Percentiles rank a stretch among this genome's conserved stretches.
Evolutionary conservation across 1,284 basidiomycete genomes (phyloP).

Genomic region (Apiotrichum porosum): DNA sequence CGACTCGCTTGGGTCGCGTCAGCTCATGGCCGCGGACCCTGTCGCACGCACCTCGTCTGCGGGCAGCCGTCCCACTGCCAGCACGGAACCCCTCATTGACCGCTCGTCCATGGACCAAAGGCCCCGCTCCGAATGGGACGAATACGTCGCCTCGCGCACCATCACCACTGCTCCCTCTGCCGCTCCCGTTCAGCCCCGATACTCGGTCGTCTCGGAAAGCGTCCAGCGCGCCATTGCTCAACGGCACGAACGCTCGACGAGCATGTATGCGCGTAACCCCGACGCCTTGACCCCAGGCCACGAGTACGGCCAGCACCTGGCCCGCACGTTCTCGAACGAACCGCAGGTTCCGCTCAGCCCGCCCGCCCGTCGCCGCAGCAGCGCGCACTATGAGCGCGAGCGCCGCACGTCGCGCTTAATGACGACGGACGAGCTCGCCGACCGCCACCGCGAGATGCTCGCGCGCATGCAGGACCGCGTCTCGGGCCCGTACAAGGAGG

Average conservation of each 20-base stretch:
- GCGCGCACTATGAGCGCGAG: neutral
- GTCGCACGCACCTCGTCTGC: neutral
- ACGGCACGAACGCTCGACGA: slow-evolving; percentile 2
- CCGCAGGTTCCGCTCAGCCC: no score
- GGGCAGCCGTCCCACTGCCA: no score
- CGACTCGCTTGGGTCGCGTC: slow-evolving; percentile 3
- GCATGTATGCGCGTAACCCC: neutral
- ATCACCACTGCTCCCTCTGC: slow-evolving; percentile 29
- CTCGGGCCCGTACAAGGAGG: slow-evolving; percentile 33
- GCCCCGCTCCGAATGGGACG: slow-evolving; percentile 33
- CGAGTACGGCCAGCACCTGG: slow-evolving; percentile 14
- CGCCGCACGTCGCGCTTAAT: slow-evolving; percentile 23
- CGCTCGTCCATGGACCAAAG: no score
- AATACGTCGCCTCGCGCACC: slow-evolving; percentile 34
- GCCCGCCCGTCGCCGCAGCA: neutral
- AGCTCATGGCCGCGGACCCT: neutral
- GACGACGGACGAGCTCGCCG: slow-evolving; percentile 44
- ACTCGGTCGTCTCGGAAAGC: slow-evolving; percentile 8
- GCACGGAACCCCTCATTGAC: no score
- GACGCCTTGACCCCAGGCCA: slow-evolving; percentile 1
- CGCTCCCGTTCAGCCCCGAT: neutral
- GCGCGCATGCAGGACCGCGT: slow-evolving; percentile 41
- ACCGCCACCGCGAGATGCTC: slow-evolving; percentile 42
- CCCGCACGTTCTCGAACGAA: slow-evolving; percentile 8
- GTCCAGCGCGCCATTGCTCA: slow-evolving; percentile 9